Evolutionary conservation across 2,329 filamentous ascomycete genomes (phyloP).

Genomic region (Talaromyces sp.): DNA sequence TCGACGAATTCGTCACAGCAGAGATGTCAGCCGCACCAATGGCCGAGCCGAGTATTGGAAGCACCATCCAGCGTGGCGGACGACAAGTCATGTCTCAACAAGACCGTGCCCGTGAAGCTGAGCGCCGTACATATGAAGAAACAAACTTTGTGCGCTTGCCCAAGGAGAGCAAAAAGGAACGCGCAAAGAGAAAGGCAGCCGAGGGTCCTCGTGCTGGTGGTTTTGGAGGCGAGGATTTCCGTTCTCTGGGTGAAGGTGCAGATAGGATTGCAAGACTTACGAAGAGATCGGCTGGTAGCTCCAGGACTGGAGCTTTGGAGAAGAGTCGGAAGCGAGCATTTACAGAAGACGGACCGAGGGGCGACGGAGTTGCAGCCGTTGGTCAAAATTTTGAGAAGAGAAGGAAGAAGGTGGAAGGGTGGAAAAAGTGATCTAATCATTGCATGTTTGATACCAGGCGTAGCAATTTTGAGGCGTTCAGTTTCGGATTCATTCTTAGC

Average conservation of each 20-base stretch:
- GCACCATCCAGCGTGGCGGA: constrained; percentile 76
- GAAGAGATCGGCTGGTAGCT: constrained; percentile 56
- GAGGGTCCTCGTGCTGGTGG: constrained; percentile 55
- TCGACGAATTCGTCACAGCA: constrained; percentile 86
- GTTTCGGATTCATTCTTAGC: not conserved
- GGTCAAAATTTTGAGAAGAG: constrained; percentile 58
- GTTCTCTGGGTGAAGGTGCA: constrained; percentile 74
- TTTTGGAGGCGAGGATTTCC: constrained; percentile 95
- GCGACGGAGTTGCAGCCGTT: constrained; percentile 56
- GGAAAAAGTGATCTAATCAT: constrained; percentile 21
- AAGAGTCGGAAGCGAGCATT: constrained; percentile 78
- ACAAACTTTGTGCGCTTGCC: constrained; percentile 85
- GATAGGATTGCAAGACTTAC: constrained; percentile 84
- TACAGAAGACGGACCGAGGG: constrained; percentile 67
- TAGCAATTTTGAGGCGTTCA: not conserved
- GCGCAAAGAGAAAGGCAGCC: constrained; percentile 56
- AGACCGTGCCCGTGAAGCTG: constrained; percentile 72
- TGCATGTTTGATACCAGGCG: constrained; percentile 1
- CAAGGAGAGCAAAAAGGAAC: constrained; percentile 81
- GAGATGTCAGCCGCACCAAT: constrained; percentile 79
- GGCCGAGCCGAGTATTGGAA: constrained; percentile 86
- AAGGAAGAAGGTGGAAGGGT: constrained; percentile 43
- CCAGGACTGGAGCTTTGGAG: constrained; percentile 60
- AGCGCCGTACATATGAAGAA: constrained; percentile 85
- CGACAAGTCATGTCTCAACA: constrained; percentile 72